These are phyloP conservation scores for Sporothrix inflata DNA, from an alignment of 2,329 filamentous ascomycete species.

Conservation along the genomic window DNA sequence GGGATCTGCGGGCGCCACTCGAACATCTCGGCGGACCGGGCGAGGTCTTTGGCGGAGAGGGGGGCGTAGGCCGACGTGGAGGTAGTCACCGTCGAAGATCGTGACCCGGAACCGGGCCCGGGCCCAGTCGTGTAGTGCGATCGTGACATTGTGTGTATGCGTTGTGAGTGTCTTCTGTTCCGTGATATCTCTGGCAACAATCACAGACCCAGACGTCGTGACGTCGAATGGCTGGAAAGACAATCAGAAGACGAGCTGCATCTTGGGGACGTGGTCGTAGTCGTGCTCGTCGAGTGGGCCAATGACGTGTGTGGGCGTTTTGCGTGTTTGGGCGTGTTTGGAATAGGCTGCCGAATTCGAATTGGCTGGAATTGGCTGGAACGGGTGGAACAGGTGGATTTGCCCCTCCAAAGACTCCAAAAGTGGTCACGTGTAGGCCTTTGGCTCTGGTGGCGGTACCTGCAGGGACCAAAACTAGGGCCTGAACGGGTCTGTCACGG, in stretches of 20 bases:
- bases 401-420: conserved; percentile 1
- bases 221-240: not conserved
- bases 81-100: not conserved
- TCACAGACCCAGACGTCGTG: conserved; percentile 4
- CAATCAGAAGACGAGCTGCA: not conserved
- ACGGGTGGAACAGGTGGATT: not conserved
- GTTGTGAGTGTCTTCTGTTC: too few relatives aligned
- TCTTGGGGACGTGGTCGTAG: not conserved
- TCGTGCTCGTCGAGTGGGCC: not conserved
- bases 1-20: conserved; percentile 77
- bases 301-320: conserved; percentile 11
- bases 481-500: not conserved
- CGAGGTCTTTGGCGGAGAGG: conserved; percentile 75
- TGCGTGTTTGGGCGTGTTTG: conserved; percentile 11
- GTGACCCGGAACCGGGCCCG: not conserved
- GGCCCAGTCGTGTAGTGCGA: not conserved
- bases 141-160: conserved; percentile 8
- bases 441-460: not conserved
- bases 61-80: conserved; percentile 47
- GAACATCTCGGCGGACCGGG: conserved; percentile 74
- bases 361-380: conserved; percentile 19
- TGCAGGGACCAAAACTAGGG: not conserved
- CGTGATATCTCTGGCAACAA: not conserved
- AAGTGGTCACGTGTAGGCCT: not conserved
- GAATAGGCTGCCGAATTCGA: conserved; percentile 12